phyloP scores from a whole-genome alignment of 768 basidiomycete genomes.

The Chalciporus pseudorubinellus region DNA sequence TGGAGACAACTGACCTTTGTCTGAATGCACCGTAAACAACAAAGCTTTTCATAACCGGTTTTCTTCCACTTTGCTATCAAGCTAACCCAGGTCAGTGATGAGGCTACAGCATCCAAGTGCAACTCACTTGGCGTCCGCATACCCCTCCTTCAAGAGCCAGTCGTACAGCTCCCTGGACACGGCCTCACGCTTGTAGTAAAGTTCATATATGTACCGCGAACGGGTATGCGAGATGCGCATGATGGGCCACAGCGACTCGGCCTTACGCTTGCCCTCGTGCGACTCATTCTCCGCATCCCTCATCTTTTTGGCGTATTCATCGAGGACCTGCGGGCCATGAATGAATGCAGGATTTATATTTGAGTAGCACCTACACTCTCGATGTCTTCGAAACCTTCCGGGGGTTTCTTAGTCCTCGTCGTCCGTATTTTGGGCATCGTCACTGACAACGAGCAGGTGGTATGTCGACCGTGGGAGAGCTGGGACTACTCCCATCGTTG shows the following conservation, averaged over 20 bases:
- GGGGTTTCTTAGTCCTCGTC: constrained; percentile 87
- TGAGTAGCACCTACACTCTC: constrained; percentile 52
- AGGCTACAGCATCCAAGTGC: neutral
- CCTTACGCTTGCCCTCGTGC: constrained; percentile 96
- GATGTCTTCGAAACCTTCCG: constrained; percentile 95
- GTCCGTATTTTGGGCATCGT: constrained; percentile 94
- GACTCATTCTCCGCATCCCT: constrained; percentile 97
- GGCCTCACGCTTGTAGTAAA: constrained; percentile 98
- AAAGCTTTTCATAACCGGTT: constrained; percentile 95
- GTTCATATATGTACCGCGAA: constrained; percentile 94
- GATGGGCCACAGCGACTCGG: constrained; percentile 93
- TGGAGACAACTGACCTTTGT: constrained; percentile 56
- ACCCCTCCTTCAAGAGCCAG: constrained; percentile 96
- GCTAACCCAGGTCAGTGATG: constrained; percentile 40
- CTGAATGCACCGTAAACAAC: constrained; percentile 95
- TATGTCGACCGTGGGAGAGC: constrained; percentile 19
- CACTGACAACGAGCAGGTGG: constrained; percentile 7
- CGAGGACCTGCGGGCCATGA: constrained; percentile 67
- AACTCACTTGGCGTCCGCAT: constrained; percentile 92
- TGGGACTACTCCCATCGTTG: neutral
- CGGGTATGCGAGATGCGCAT: constrained; percentile 98
- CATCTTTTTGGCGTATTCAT: constrained; percentile 99
- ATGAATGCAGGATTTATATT: neutral
- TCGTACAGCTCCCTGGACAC: constrained; percentile 92
- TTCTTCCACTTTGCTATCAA: constrained; percentile 99